Evolutionary conservation across 2,329 filamentous ascomycete genomes (phyloP), one percentile per base, ranked within the genome.

Genomic region (Emydomyces testavorans): DNA sequence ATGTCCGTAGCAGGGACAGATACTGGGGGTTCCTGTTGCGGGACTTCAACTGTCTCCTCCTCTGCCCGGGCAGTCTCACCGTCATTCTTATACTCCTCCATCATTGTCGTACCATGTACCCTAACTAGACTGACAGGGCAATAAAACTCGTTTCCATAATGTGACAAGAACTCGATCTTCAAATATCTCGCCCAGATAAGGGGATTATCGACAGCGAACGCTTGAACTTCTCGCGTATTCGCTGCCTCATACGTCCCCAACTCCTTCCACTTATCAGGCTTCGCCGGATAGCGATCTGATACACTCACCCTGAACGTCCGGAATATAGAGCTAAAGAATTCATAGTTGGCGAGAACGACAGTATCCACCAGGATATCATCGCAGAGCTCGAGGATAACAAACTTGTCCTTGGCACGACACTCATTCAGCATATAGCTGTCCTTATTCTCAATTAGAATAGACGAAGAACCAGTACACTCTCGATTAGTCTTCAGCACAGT

Each of bases 281-380:
- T 96, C 46, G 92, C 85, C 0, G 92, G 92, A 65, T 95, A 96
- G 49, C 87, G 80, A 67, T 96, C 92, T 50, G 89, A 93, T 40
- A 95, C 90, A 62, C 86, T 93, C 56, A 96, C 80, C 44, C 85
- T 78, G 64, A 98, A 95, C 40, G 82, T 84, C 46, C 88, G 83
- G 57, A 96, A 85, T 76, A 94, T 95, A 62, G 88, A 95, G 48
- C 88, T 94, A 71, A 98, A 98, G 71, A 98, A 98, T 65, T 98
- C 92, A 58, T 93, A 98, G 63, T 98, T 98, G 52, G 90, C 92
- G 46, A 98, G 74, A n/a, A 96, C 92, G 34, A 98, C 75, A 0
- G 92, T 98, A 62, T 98, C 92, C 50, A 98, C 84, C 37, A 94
- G 75, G 37, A 82, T 83, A 55, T 80, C 77, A 57, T 94, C 87